A percentile compares a stretch with the other conserved stretches of the same genome.
phyloP scores from a whole-genome alignment of 169 alveolate species.

The Eimeria mitis region DNA sequence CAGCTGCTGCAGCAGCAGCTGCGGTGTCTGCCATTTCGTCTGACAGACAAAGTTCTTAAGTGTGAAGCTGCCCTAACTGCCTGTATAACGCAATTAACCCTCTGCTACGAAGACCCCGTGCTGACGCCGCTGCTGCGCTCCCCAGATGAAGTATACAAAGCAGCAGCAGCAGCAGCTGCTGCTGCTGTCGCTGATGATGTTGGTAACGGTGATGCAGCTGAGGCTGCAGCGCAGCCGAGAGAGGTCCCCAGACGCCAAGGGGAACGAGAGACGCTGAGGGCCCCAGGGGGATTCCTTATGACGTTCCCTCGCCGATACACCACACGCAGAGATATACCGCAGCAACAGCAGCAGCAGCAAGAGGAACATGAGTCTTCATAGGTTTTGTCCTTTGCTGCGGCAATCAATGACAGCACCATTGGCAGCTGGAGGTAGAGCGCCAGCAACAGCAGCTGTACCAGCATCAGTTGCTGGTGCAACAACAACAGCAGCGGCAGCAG shows the following conservation, averaged over 20 bases:
- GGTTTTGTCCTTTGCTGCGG: background rate
- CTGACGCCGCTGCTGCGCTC: conserved; percentile 28
- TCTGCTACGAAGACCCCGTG: conserved; percentile 51
- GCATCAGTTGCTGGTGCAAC: background rate
- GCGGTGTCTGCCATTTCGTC: conserved; percentile 44
- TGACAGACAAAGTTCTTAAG: conserved; percentile 63
- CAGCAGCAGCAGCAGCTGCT: conserved; percentile 11
- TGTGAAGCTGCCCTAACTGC: conserved; percentile 76
- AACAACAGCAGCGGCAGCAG: background rate
- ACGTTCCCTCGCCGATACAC: conserved; percentile 27
- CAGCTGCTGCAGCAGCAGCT: conserved; percentile 61
- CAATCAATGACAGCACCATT: background rate
- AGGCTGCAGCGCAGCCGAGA: background rate
- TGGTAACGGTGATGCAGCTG: background rate
- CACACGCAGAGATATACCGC: conserved; percentile 5
- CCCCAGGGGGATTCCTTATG: conserved; percentile 21
- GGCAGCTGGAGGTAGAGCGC: background rate
- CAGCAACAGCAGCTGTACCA: background rate
- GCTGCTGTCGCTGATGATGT: too few relatives aligned
- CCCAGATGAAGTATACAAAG: conserved; percentile 30
- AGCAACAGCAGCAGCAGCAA: conserved; percentile 16
- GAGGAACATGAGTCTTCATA: background rate
- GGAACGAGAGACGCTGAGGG: background rate
- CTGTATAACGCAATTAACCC: conserved; percentile 49
- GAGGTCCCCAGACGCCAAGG: conserved; percentile 19